Evolutionary conservation across 805 yeast genomes (phyloP), one percentile per base, ranked within the genome.

Genomic region (Kockiozyma suomiensis): DNA sequence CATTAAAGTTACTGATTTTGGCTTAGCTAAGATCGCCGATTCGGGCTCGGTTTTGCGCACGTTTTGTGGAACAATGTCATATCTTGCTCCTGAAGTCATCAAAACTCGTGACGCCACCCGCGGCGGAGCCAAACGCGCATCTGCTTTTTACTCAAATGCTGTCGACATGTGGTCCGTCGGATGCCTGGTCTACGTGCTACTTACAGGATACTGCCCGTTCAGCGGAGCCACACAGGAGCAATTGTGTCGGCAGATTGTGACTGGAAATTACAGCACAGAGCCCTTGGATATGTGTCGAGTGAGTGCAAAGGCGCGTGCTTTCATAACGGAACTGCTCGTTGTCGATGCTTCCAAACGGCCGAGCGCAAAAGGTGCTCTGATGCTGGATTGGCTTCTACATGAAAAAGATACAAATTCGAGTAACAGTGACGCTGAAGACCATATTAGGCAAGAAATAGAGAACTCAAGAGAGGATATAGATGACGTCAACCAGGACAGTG

Each of bases 151-250:
- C 70, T 90, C 97, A 1, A 86, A 88, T 40, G 80, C 89, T 59
- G 98, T 94, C 15, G 99, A 94, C 72, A 90, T 94, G 82, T 94
- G 99, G 99, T 90, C 97, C 1, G 80, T 94, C 58, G 99, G 99
- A 0, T 94, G 99, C 73, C 76, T 94, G 28, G 87, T 91, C 0
- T 94, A 91, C 75, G 99, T 94, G 3, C 84, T 93, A 25, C 46
- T 94, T 55, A 93, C 99, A 0, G 93, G 94, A 0, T 97, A 90
- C 79, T 77, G 93, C 62, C 99, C 99, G 6, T 94, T 94, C 72
- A 90, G 93, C 72, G 97, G 97, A 0, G 81, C 86, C 54, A 90
- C 97, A 0, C 98, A 93, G 69, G 92, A 88, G 15, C 88, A 88
- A 62, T 76, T 94, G 69, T 89, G 89, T 74, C 81, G 81, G 59